Conservation (phyloP, 2,329 filamentous ascomycete genomes). For the Curvularia sp. region DNA sequence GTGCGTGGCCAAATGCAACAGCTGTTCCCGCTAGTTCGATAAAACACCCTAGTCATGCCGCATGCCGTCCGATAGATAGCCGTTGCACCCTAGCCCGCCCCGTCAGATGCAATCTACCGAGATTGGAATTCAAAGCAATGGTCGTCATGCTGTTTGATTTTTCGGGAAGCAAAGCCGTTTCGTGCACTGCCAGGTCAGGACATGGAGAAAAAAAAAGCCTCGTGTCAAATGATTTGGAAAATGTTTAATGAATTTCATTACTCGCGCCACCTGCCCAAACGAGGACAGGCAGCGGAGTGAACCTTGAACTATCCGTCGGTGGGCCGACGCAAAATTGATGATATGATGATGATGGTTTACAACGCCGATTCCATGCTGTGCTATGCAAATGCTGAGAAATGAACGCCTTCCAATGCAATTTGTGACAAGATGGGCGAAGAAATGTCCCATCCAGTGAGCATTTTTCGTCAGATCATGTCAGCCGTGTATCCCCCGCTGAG, state of each 20-base stretch:
- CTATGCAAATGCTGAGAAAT: conserved; percentile 16
- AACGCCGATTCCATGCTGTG: conserved; percentile 19
- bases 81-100: conserved; percentile 19
- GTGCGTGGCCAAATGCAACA: conserved; percentile 1
- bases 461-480: conserved; percentile 17
- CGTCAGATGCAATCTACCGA: conserved; percentile 13
- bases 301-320: conserved; percentile 7
- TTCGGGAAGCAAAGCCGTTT: conserved; percentile 3
- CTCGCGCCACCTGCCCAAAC: conserved; percentile 15
- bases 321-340: conserved; percentile 14
- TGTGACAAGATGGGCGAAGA: conserved; percentile 16
- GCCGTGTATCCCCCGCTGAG: neutral
- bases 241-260: conserved; percentile 21
- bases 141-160: conserved; percentile 5
- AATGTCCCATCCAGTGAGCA: conserved; percentile 23
- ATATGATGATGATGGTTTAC: conserved; percentile 13
- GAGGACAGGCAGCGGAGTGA: conserved; percentile 10
- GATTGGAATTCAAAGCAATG: conserved; percentile 18
- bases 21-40: conserved; percentile 1
- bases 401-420: conserved; percentile 17
- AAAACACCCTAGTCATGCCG: neutral
- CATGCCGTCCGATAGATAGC: conserved; percentile 15
- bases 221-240: neutral
- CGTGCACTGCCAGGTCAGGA: conserved; percentile 17
- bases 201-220: conserved; percentile 1